A percentile compares a stretch with the other conserved stretches of the same genome.
Evolutionary conservation across 2,329 filamentous ascomycete genomes (phyloP).

Genomic region (Fusarium penzigii): DNA sequence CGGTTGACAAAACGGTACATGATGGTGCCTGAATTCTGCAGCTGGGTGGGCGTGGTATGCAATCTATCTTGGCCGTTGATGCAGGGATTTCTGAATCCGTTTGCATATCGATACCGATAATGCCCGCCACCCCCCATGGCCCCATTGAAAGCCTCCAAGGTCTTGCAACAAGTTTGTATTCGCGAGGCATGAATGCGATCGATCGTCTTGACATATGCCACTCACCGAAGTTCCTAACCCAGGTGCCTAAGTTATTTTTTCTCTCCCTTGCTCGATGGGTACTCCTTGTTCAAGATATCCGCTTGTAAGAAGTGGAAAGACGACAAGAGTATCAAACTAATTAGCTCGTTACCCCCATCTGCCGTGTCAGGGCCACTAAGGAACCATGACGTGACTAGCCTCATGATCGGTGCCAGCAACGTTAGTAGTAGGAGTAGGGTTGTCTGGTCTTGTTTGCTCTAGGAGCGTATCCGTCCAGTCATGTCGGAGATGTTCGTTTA

Average conservation of each 20-base stretch:
- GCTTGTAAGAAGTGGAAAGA: no score
- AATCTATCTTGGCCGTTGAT: conserved; percentile 25
- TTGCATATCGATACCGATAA: background rate
- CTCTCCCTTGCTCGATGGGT: no score
- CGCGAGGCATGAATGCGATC: background rate
- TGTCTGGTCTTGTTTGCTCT: background rate
- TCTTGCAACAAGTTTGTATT: background rate
- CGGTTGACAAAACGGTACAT: conserved; percentile 12
- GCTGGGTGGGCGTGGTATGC: conserved; percentile 18
- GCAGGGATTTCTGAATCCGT: conserved; percentile 14
- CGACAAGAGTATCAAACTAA: background rate
- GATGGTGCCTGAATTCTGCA: conserved; percentile 30
- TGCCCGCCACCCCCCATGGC: conserved; percentile 13
- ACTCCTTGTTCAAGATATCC: no score
- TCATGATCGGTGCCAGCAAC: background rate
- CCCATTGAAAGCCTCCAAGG: conserved; percentile 2
- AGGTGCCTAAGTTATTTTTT: no score
- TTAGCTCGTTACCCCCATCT: conserved; percentile 1
- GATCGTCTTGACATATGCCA: background rate
- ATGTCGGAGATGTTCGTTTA: background rate
- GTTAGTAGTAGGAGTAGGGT: background rate
- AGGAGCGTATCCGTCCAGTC: no score
- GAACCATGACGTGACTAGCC: conserved; percentile 18
- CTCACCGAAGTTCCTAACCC: background rate
- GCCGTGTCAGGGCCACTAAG: conserved; percentile 9